Base-by-base conservation (phyloP, 768 basidiomycete species). In the Chalciporus pseudorubinellus region DNA sequence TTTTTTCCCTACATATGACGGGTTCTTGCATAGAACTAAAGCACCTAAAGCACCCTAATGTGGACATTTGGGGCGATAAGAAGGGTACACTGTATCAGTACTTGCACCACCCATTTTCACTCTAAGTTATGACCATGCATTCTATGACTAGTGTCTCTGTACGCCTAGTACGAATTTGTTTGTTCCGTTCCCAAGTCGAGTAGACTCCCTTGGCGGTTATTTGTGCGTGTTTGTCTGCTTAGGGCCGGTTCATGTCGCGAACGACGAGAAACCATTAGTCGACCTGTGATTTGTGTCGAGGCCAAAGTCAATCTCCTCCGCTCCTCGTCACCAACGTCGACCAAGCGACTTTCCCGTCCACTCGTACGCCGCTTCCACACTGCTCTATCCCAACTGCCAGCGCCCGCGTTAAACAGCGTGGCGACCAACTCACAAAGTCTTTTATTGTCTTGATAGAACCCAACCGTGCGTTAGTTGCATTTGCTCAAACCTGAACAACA, bases 51-150 rank as follows among this genome's bases (percentile, higher is more conserved):
- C 60, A 61, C 51, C 28, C 20, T 64, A 66, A 68, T 63, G 56
- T 50, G 65, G 60, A 66, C 56, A 53, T 19, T 51, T 50, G 29
- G n/a, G 33, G 58, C 19, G 28, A 46, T 26, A 52, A 31, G 47
- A 49, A 51, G 46, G 54, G 52, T 59, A 42, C 64, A 64, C 52
- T 69, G 69, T 69, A 69, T 60, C 67, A 67, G 67, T 69, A 70
- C 33, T 36, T 48, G 48, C 60, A 66, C 55, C 36, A 46, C 48
- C 52, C 52, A 29, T 44, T 48, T 44, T 51, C 39, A 44, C 41
- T 20, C 43, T 67, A 69, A 55, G 44, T 58, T 58, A 58, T 58
- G 39, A 44, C 34, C 58, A 62, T 49, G 58, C 57, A 58, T 46
- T 47, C 55, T 54, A 59, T 61, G 62, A 63, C 63, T n/a, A n/a